These are phyloP conservation scores for Termitomyces titanicus DNA, from an alignment of 768 basidiomycete species.

Conservation along the genomic window DNA sequence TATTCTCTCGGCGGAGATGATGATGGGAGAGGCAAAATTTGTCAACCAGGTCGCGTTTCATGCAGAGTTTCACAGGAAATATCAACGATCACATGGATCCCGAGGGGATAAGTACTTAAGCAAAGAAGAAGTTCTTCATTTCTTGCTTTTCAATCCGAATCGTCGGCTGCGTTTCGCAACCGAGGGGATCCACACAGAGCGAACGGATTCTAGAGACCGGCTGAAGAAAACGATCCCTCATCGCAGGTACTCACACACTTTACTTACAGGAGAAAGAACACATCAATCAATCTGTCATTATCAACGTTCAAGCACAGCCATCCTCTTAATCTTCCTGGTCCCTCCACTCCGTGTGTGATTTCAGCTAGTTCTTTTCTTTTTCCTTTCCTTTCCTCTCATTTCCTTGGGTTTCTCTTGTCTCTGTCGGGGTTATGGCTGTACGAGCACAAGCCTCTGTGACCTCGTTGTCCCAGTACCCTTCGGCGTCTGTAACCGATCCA, in stretches of 20 bases:
- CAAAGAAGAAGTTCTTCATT: too few relatives aligned
- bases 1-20: neutral
- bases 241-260: too few relatives aligned
- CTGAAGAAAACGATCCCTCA: neutral
- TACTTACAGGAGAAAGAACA: neutral
- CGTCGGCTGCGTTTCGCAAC: too few relatives aligned
- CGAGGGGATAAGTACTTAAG: too few relatives aligned
- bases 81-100: neutral
- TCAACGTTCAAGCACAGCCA: conserved; percentile 12
- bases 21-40: neutral
- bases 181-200: neutral
- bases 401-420: neutral
- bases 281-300: conserved; percentile 14
- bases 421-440: conserved; percentile 45
- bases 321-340: neutral
- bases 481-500: conserved; percentile 44
- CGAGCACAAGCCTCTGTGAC: conserved; percentile 69
- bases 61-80: neutral
- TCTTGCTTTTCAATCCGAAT: neutral
- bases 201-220: neutral
- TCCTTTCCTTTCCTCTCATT: neutral
- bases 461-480: conserved; percentile 62
- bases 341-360: neutral
- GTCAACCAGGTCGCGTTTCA: neutral
- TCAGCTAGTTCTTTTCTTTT: neutral